Percentiles rank a stretch among this genome's conserved stretches.
These are phyloP conservation scores for Mycena pura DNA, from an alignment of 768 basidiomycete genomes.

Conservation along the genomic window DNA sequence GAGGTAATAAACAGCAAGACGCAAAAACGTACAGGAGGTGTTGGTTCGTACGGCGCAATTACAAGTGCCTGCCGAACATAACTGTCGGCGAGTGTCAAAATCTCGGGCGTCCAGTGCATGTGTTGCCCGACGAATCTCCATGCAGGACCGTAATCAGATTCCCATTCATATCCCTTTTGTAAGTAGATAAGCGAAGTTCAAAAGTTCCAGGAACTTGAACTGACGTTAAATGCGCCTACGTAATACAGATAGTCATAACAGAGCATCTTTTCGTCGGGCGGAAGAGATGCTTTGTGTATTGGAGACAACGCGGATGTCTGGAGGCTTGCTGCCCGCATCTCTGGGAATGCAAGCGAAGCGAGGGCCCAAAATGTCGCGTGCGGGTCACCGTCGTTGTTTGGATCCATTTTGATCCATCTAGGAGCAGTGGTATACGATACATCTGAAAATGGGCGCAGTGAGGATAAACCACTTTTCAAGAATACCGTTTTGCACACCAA, in stretches of 20 bases:
- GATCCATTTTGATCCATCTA: conserved; percentile 29
- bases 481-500: too few species aligned
- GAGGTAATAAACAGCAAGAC: conserved; percentile 35
- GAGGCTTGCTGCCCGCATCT: conserved; percentile 17
- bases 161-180: conserved; percentile 34
- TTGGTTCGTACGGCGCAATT: conserved; percentile 23
- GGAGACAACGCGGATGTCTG: conserved; percentile 25
- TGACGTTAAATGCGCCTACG: conserved; percentile 24
- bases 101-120: conserved; percentile 34
- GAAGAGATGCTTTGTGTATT: conserved; percentile 19
- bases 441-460: too few species aligned
- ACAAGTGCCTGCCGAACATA: conserved; percentile 30
- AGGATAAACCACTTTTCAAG: too few species aligned
- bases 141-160: conserved; percentile 38
- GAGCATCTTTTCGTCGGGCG: conserved; percentile 34
- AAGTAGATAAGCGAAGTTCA: not conserved
- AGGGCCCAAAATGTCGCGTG: conserved; percentile 34
- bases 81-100: conserved; percentile 31
- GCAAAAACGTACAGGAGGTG: conserved; percentile 33
- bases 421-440: conserved; percentile 34
- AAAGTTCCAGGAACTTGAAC: not conserved
- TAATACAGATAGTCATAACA: conserved; percentile 37
- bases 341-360: conserved; percentile 31
- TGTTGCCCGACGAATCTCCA: conserved; percentile 41
- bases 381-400: conserved; percentile 25